Evolutionary conservation across 192 early-diverging fungal species (phyloP), one percentile per base, ranked within the genome.

Genomic region (Coemansia aciculifera): DNA sequence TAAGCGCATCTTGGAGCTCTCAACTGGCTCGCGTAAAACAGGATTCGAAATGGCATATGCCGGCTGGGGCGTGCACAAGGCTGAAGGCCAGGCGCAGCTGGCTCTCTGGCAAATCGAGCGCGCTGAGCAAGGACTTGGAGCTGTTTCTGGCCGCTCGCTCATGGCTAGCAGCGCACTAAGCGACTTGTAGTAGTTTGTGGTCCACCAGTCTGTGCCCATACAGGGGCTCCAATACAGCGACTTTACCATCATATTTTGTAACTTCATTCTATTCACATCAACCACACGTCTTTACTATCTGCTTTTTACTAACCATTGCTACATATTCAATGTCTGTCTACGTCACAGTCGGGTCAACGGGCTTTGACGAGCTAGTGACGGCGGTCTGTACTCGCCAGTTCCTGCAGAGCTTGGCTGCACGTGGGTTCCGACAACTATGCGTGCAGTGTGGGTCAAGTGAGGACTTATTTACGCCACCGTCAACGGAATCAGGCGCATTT

Each of bases 281-380:
- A 42, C 40, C 40, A 42, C 40, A 2, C 40, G 13, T 10, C 21
- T 17, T n/a, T 48, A n/a, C 17, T 21, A 10, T 23, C 5, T 21
- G 17, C 19, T 48, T 10, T 1, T 21, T 29, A 17, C 21, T 23
- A 21, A 21, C 15, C 10, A 42, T 54, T 63, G 21, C 34, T 42
- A 13, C 12, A n/a, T 63, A 31, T 3, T 48, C 27, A 17, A 79
- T 74, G 72, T 69, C 75, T 13, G 84, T 90, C 4, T 94, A 95
- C 68, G 89, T 95, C 29, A 96, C 94, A 0, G 94, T 98, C 12
- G 96, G 96, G n/a, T 92, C 94, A 17, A 96, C 94, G 2, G 89
- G 89, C 0, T 98, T 98, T 67, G 92, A 95, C 66, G 81, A 84
- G 9, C 86, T 98, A 9, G 72, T 96, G 40, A 37, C 66, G 10